Base-by-base conservation (phyloP, 2,329 filamentous ascomycete species). In the Hawksworthiomyces lignivorus region DNA sequence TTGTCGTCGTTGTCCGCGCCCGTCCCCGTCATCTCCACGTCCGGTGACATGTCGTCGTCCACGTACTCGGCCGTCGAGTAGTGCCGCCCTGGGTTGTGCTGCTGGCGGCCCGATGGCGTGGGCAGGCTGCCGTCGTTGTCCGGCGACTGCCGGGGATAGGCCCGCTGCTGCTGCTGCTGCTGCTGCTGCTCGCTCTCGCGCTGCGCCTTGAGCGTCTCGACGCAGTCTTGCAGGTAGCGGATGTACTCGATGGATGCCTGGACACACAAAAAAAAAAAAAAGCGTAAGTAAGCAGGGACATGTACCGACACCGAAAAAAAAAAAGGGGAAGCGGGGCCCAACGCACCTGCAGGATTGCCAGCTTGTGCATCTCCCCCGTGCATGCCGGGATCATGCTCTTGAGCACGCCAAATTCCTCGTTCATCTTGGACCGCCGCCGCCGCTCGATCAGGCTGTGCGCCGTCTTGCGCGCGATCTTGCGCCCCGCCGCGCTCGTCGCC, bases 341-440 rank as follows among this genome's bases (percentile, higher is more conserved):
- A 61, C 73, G 50, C 61, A 94, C 89, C 77, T 96, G 88, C 38
- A 97, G 66, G 52, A 97, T 96, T 14, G 89, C 88, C 44, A 97
- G 68, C 64, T 98, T 98, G 63, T 97, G 92, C 92, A 97, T 97
- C 56, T 97, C 90, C 7, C 88, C 89, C n/a, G 77, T 80, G 61
- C 92, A 97, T 3, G 92, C 90, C 1, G 92, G 92, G 44, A 97
- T 94, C 85, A 98, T 88, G 54, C 83, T 77, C 65, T 97, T 97
- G 50, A 97, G 67, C 14, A 94, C 84, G 2, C 80, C 84, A 65
- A 97, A 97, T 64, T 97, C 92, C 60, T 97, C 90, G 53, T 98
- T 97, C 90, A 97, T 98, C 69, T 97, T 98, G 11, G 87, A 94
- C 48, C 92, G 73, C 54, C 92, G 70, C 44, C 90, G 70, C 34